Base-by-base conservation (phyloP, 1,284 basidiomycete genomes). In the Cryptococcus sp. region DNA sequence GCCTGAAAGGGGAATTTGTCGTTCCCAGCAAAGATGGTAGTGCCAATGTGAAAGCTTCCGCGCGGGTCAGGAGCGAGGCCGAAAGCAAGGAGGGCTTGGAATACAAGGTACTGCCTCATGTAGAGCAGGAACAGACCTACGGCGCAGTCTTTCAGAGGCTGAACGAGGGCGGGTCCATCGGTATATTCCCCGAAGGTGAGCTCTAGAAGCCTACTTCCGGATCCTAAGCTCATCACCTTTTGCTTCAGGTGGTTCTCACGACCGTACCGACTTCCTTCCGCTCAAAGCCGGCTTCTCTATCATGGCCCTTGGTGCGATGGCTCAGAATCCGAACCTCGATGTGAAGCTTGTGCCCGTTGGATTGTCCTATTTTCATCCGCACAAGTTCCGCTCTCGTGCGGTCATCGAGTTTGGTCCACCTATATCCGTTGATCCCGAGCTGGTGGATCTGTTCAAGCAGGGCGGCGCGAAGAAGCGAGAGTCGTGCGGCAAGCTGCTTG, bases 251-350 rank as follows among this genome's bases (percentile, higher is more conserved):
- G 94, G 94, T 56, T 96, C 93, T 57, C 94, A 98, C 78, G 94
- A 98, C 79, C 87, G 94, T 41, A 94, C 91, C 17, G 93, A 97
- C 75, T 84, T 97, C 54, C 83, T 97, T 39, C 94, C 94, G 1
- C 83, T 98, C 47, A 98, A 98, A 79, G 94, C 94, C 20, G 94
- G 94, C 5, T 93, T 98, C 48, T 89, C 93, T 1, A 85, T 97
- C 66, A 97, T 98, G 93, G 93, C 94, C n/a, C 83, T 98, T 5
- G 94, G 94, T 38, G 93, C 94, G 1, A 94, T 97, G 91, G 89
- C 91, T 3, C 88, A 89, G 61, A 86, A 97, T 75, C 87, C 92
- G n/a, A 84, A 81, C 52, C 82, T 93, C 52, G 86, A 87, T 66
- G 92, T 97, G 68, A 91, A 91, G 76, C 91, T 97, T 61, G 91